Conservation (phyloP, 225 moss, liverwort and hornwort species). For the Anthoceros angustus region DNA sequence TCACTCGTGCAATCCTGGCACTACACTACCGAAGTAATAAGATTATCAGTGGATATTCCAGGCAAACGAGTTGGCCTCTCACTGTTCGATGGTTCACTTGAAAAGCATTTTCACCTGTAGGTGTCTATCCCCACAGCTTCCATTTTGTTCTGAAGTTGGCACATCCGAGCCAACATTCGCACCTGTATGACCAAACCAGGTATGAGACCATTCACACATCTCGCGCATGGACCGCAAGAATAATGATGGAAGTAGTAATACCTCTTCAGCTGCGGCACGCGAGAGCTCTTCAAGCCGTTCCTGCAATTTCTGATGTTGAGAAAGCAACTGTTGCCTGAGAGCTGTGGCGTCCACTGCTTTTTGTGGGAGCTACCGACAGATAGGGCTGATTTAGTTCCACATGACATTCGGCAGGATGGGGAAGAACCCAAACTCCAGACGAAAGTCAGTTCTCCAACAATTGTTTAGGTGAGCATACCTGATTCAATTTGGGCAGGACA, state of each 20-base stretch:
- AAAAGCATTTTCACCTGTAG: slow-evolving; percentile 39
- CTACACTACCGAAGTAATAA: slow-evolving; percentile 18
- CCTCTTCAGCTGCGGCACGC: slow-evolving; percentile 64
- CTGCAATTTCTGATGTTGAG: slow-evolving; percentile 71
- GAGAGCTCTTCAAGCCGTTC: slow-evolving; percentile 47
- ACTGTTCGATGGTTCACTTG: neutral
- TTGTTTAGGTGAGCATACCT: slow-evolving; percentile 25
- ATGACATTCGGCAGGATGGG: neutral
- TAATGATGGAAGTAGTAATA: slow-evolving; percentile 11
- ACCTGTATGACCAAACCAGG: slow-evolving; percentile 29
- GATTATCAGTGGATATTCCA: neutral
- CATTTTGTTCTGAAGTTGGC: slow-evolving; percentile 99
- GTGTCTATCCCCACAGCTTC: slow-evolving; percentile 81
- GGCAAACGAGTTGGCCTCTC: neutral
- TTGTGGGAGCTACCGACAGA: slow-evolving; percentile 55
- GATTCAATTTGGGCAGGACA: slow-evolving; percentile 69
- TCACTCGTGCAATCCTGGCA: slow-evolving; percentile 84
- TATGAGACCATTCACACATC: neutral
- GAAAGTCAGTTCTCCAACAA: neutral
- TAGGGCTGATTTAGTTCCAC: neutral
- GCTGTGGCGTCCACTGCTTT: slow-evolving; percentile 80
- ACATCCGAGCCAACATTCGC: slow-evolving; percentile 98
- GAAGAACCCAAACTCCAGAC: neutral
- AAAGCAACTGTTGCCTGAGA: slow-evolving; percentile 65
- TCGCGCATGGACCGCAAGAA: too few species aligned